Conservation (phyloP, 495 filamentous ascomycete species). For the Lentithecium fluviatile region DNA sequence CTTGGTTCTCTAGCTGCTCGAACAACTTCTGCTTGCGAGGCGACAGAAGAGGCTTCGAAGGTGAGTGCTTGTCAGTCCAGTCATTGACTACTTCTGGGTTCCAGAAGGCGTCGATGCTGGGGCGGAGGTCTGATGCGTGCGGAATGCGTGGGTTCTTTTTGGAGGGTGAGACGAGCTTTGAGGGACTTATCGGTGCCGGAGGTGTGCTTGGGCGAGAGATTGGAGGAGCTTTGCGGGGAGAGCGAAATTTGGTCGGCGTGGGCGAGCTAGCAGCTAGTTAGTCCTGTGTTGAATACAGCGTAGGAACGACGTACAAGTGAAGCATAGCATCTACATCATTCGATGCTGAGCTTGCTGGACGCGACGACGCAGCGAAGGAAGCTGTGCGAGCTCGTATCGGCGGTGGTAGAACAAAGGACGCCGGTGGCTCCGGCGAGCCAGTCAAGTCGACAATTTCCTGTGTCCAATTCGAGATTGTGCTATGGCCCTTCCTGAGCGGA, state of each 20-base stretch:
- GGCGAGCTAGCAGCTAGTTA: constrained; percentile 32
- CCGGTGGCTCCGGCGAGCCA: constrained; percentile 9
- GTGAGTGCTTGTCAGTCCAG: constrained; percentile 81
- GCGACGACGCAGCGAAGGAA: constrained; percentile 14
- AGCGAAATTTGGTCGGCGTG: constrained; percentile 31
- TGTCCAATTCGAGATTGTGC: constrained; percentile 18
- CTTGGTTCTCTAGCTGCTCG: constrained; percentile 5
- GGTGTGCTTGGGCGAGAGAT: constrained; percentile 32
- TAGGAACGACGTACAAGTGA: constrained; percentile 21
- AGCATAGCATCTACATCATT: constrained; percentile 32
- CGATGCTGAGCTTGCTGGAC: constrained; percentile 34
- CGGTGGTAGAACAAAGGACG: constrained; percentile 3
- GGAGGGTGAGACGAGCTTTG: constrained; percentile 54
- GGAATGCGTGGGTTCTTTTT: constrained; percentile 53
- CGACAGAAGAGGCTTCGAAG: constrained; percentile 54
- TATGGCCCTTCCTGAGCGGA: constrained; percentile 19
- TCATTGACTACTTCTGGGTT: constrained; percentile 67
- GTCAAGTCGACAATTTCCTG: constrained; percentile 30
- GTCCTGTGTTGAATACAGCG: background rate
- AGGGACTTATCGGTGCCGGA: constrained; percentile 46
- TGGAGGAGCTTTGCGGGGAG: constrained; percentile 34
- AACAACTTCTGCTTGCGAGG: constrained; percentile 35
- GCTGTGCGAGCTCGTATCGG: background rate
- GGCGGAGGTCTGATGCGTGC: constrained; percentile 56
- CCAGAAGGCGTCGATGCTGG: constrained; percentile 80